Evolutionary conservation across 2,329 filamentous ascomycete genomes (phyloP), one percentile per base, ranked within the genome.

Genomic region (Ophiostoma tasmaniense): DNA sequence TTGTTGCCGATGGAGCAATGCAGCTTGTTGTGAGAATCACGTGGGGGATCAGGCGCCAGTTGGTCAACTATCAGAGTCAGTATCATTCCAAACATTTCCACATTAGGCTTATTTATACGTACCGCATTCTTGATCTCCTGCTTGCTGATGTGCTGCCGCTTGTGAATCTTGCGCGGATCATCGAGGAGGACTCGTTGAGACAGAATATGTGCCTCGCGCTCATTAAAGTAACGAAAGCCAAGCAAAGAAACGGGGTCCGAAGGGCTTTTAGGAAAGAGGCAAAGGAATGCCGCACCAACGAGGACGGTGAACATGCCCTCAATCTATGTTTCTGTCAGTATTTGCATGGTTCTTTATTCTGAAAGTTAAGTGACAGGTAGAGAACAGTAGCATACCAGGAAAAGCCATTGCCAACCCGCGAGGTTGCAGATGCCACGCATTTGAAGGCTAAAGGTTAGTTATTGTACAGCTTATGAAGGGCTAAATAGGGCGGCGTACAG

Each of bases 41-140:
- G 64, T 80, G 78, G 3, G 78, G 75, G 8, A 79, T 70, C 7
- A 80, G 73, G 25, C 71, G 75, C 78, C 77, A 55, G 50, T 55
- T 55, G 8, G 50, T 55, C 0, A 55, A 22, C 50, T 55, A 25
- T 25, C 2, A 17, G 7, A 28, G 50, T 55, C 25, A 55, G n/a
- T 22, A 55, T 55, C 13, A n/a, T 17, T 4, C 14, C n/a, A 10
- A 25, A 14, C 10, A 7, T 25, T 13, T 22, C 14, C 6, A 4
- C 13, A 2, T 4, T 22, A 55, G 45, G 37, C 10, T 3, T 3
- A 13, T 78, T 20, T 79, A 73, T 76, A 55, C 64, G 10, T 22
- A 33, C 50, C 22, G 22, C 50, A 25, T 25, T 55, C 22, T 55
- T 55, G 13, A 70, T 25, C 25, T 70, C 69, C 5, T 61, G 11